Base-by-base conservation (phyloP, 2,329 filamentous ascomycete species). In the Cladosporium sp. region DNA sequence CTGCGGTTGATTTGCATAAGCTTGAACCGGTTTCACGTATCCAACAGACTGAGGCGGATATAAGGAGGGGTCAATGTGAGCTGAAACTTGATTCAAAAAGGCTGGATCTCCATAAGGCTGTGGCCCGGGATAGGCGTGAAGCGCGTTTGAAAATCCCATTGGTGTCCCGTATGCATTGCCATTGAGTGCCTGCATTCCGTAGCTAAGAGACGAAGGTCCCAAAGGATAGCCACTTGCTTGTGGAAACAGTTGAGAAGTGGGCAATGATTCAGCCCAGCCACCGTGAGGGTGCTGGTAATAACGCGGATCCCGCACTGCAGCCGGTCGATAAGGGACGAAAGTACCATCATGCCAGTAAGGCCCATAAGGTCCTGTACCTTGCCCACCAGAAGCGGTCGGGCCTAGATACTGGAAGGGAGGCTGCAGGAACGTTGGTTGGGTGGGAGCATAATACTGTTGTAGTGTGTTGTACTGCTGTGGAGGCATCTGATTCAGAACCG, bases 341-440 rank as follows among this genome's bases (percentile, higher is more conserved):
- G 74, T 79, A n/a, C 80, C 80, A 70, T 83, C 78, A 17, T 80
- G 79, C 79, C 80, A 84, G 60, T 83, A 83, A 22, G 80, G 80
- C 0, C 80, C 80, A 64, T 80, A 83, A 5, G 77, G 73, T 7
- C 78, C 78, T 24, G 73, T 70, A 40, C 77, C 78, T 49, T 75
- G 73, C 24, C 76, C 75, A 47, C 79, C 79, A 2, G 80, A 77
- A 24, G 79, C 79, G 7, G 80, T 82, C 22, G 80, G 79, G 2
- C 79, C 80, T 43, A 79, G 75, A 56, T 79, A 77, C 44, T 83
- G 81, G 52, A 80, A 72, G 19, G 76, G 70, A 24, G 82, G 79
- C 42, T 84, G 79, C 12, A 84, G 70, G 7, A 80, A 80, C 2
- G 77, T 83, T 11, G 80, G 80, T 17, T 81, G 69, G 49, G 77